Evolutionary conservation across 2,329 filamentous ascomycete species (phyloP), one percentile per base, ranked within the genome.

Genomic region (Trichophyton benhamiae): DNA sequence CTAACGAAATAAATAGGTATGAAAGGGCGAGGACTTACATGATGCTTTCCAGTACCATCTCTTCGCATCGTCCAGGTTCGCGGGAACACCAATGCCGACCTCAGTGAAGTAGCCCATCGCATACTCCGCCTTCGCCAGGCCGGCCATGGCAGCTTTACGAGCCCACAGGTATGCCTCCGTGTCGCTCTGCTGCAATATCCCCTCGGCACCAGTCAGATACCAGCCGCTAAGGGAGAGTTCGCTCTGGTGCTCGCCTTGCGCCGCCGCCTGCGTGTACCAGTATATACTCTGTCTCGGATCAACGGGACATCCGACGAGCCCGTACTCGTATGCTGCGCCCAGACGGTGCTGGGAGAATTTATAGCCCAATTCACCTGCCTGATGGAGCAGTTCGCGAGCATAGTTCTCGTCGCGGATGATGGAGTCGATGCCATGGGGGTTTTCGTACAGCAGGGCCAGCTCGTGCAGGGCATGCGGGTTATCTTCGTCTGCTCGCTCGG

Each of bases 31-130:
- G 6, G 63, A 85, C 90, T 84, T 80, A 96, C 92, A 88, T 72
- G 94, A 94, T 75, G 94, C 91, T 73, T 92, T 83, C 83, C 91
- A 96, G 76, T 99, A 99, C 94, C 94, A 99, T 68, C 91, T 84
- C 80, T 95, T 96, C 22, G 92, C 94, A 76, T 97, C 94, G 69
- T 99, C 94, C 68, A 96, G 69, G 72, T 92, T 95, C 7, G 88
- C 85, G 15, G 87, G 80, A 65, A 89, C 86, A 33, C 94, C 94
- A 67, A 99, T 97, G 11, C 94, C 94, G 57, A 94, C 87, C 75
- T 99, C 94, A 0, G 89, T 95, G 71, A 95, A 96, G 75, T 97
- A 96, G 0, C 94, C 94, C 88, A 99, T 96, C 0, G 92, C 94
- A 75, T 96, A 97, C 76, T 97, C 89, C 0, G 94, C 94, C 78